Percentiles rank a stretch among this genome's conserved stretches.
Evolutionary conservation across 2,329 filamentous ascomycete species (phyloP).

Genomic region (Aureobasidium melanogenum): DNA sequence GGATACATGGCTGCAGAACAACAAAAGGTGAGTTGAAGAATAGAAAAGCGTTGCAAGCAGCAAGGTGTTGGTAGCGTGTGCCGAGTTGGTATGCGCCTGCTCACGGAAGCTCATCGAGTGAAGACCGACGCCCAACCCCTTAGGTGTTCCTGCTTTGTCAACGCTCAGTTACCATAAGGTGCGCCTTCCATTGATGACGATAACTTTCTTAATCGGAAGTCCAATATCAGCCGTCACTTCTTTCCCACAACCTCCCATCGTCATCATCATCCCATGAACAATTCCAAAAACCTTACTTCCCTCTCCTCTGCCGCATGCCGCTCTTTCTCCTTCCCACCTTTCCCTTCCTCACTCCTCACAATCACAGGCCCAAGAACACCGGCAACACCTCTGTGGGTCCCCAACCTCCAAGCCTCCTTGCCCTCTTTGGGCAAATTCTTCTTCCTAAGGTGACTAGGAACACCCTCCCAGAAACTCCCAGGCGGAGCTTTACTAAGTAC

Average conservation of each 20-base stretch:
- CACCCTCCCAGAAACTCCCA: neutral
- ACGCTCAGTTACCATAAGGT: neutral
- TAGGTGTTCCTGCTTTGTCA: neutral
- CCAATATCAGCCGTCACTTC: no score
- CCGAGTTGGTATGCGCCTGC: neutral
- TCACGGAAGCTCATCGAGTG: neutral
- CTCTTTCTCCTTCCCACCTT: conserved; percentile 46
- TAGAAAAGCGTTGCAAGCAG: neutral
- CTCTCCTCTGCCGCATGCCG: conserved; percentile 52
- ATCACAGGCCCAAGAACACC: conserved; percentile 56
- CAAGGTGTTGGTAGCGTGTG: neutral
- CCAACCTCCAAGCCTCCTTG: conserved; percentile 46
- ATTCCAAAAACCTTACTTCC: conserved; percentile 57
- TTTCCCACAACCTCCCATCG: no score
- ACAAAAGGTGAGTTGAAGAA: neutral
- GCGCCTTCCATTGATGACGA: neutral
- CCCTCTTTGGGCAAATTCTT: conserved; percentile 35
- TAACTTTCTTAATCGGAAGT: no score
- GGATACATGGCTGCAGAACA: neutral
- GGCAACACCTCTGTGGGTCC: conserved; percentile 55
- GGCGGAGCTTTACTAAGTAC: conserved; percentile 18
- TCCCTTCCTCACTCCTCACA: conserved; percentile 42
- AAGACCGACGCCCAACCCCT: neutral
- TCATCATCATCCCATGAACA: conserved; percentile 47
- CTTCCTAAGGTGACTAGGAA: conserved; percentile 19